phyloP scores from a whole-genome alignment of 768 basidiomycete genomes.

The Phanerochaete carnosa region DNA sequence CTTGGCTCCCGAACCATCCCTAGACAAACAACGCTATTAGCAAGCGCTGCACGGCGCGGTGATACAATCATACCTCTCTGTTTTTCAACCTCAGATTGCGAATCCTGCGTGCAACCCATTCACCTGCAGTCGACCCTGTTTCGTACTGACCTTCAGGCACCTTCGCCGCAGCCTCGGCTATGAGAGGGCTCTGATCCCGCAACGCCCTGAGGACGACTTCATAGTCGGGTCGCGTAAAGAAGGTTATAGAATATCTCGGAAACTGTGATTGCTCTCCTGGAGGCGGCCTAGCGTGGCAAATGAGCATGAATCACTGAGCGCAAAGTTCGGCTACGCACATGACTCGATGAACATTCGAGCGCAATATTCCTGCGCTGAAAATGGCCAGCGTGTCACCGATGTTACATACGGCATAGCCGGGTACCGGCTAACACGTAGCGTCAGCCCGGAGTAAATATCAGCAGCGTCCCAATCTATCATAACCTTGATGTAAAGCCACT shows the following conservation, averaged over 20 bases:
- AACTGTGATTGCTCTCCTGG: constrained; percentile 31
- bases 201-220: constrained; percentile 27
- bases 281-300: constrained; percentile 31
- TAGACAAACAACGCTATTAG: constrained; percentile 18
- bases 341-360: constrained; percentile 41
- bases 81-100: constrained; percentile 24
- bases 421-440: constrained; percentile 32
- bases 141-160: constrained; percentile 18
- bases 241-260: constrained; percentile 32
- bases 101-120: constrained; percentile 23
- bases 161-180: constrained; percentile 18
- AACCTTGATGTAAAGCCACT: constrained; percentile 43
- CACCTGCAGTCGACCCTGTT: constrained; percentile 21
- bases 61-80: constrained; percentile 15
- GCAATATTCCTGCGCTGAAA: constrained; percentile 44
- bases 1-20: constrained; percentile 24
- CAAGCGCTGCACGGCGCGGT: background rate
- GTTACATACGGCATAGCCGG: constrained; percentile 44
- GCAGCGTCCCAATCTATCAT: background rate
- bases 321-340: constrained; percentile 24
- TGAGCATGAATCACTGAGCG: too few species aligned
- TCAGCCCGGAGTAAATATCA: background rate
- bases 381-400: constrained; percentile 42
- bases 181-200: constrained; percentile 19
- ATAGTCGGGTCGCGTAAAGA: constrained; percentile 34